Percentiles rank a stretch among this genome's conserved stretches.
Evolutionary conservation across 2,329 filamentous ascomycete genomes (phyloP).

Genomic region (Thielaviopsis punctulata): DNA sequence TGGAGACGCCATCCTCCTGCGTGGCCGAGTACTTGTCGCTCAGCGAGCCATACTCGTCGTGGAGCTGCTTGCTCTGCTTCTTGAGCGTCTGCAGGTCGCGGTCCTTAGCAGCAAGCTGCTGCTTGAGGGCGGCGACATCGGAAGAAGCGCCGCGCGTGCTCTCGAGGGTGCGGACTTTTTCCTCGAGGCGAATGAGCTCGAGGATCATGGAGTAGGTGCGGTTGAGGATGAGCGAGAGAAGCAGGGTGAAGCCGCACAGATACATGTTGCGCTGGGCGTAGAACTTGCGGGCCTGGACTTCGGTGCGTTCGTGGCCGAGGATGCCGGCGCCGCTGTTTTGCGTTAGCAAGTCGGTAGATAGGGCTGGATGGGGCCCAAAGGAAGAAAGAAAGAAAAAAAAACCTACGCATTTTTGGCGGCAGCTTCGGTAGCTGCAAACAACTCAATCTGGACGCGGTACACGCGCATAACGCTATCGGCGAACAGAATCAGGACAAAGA

Average conservation of each 20-base stretch:
- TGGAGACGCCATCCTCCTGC: slow-evolving; percentile 30
- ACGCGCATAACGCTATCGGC: slow-evolving; percentile 91
- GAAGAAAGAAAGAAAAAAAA: not conserved
- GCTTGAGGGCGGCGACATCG: slow-evolving; percentile 52
- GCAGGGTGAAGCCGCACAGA: slow-evolving; percentile 96
- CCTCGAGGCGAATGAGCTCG: slow-evolving; percentile 78
- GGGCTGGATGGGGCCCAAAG: not conserved
- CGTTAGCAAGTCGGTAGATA: slow-evolving; percentile 1
- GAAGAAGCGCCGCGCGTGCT: slow-evolving; percentile 42
- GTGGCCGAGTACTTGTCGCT: slow-evolving; percentile 61
- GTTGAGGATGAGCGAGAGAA: slow-evolving; percentile 96
- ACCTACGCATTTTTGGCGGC: slow-evolving; percentile 28
- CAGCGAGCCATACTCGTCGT: slow-evolving; percentile 70
- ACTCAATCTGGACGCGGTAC: slow-evolving; percentile 87
- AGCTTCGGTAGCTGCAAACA: slow-evolving; percentile 51
- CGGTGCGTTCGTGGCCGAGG: slow-evolving; percentile 85
- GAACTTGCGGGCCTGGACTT: slow-evolving; percentile 98
- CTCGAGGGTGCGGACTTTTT: slow-evolving; percentile 73
- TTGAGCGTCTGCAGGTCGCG: slow-evolving; percentile 72
- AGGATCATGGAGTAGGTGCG: slow-evolving; percentile 97
- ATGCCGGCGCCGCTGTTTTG: slow-evolving; percentile 43
- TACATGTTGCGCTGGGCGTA: slow-evolving; percentile 99
- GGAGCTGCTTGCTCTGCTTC: slow-evolving; percentile 77
- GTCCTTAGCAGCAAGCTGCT: slow-evolving; percentile 63
- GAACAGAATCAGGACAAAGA: slow-evolving; percentile 97